Conservation (phyloP, 2,329 filamentous ascomycete species). For the Sclerotinia trifoliorum region DNA sequence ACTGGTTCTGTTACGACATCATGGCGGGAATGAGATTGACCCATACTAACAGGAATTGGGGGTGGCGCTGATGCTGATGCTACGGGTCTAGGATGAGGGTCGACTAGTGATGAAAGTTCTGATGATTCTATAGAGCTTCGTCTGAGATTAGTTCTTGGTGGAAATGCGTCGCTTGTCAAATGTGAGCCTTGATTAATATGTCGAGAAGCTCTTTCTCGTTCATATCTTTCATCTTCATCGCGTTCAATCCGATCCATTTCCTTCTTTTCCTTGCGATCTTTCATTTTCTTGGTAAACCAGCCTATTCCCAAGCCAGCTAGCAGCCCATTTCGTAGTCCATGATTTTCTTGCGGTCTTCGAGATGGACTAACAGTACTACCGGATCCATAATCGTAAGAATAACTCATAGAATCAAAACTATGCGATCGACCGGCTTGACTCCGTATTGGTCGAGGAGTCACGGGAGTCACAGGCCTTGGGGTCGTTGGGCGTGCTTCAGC, state of each 20-base stretch:
- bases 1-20: constrained; percentile 40
- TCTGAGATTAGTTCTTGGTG: constrained; percentile 45
- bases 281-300: constrained; percentile 65
- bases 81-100: constrained; percentile 41
- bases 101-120: constrained; percentile 37
- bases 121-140: constrained; percentile 37
- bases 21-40: constrained; percentile 44
- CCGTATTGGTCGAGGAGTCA: constrained; percentile 42
- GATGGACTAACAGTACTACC: constrained; percentile 58
- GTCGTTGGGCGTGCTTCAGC: constrained; percentile 43
- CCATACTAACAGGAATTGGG: constrained; percentile 11
- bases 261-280: constrained; percentile 51
- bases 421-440: constrained; percentile 46
- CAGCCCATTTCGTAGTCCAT: constrained; percentile 46
- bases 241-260: constrained; percentile 43
- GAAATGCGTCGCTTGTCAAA: constrained; percentile 68
- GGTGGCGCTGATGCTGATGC: constrained; percentile 44
- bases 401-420: constrained; percentile 52
- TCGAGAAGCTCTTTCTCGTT: constrained; percentile 61
- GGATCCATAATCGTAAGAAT: constrained; percentile 49
- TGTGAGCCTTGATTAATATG: constrained; percentile 52
- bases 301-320: constrained; percentile 64
- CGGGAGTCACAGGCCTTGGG: constrained; percentile 28
- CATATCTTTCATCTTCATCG: constrained; percentile 44
- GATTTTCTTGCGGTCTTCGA: constrained; percentile 40